phyloP scores from a whole-genome alignment of 495 filamentous ascomycete genomes.

The Penicillium angulare region DNA sequence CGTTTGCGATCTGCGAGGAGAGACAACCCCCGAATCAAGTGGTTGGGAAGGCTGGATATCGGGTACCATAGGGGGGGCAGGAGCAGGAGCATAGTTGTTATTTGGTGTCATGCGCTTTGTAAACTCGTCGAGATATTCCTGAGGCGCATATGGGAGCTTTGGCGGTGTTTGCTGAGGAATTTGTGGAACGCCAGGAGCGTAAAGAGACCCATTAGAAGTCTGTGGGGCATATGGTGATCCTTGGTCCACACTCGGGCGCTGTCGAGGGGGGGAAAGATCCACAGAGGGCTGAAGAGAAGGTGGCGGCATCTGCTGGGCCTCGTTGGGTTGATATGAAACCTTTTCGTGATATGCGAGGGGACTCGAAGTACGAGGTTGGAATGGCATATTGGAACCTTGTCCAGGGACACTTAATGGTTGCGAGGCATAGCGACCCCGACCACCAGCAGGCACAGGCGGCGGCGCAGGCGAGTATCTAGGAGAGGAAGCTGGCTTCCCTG shows the following conservation, averaged over 20 bases:
- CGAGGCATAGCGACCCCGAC: conserved; percentile 49
- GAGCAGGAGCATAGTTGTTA: conserved; percentile 33
- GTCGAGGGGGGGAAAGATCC: conserved; percentile 23
- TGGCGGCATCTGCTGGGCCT: conserved; percentile 17
- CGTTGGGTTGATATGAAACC: conserved; percentile 34
- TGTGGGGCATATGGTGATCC: conserved; percentile 12
- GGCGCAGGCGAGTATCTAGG: conserved; percentile 42
- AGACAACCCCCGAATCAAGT: conserved; percentile 34
- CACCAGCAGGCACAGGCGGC: conserved; percentile 43
- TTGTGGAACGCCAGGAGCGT: not conserved
- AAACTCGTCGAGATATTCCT: conserved; percentile 54
- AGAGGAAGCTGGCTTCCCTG: conserved; percentile 32
- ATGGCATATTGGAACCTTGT: conserved; percentile 52
- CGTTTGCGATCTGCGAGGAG: conserved; percentile 76
- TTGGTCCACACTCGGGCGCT: conserved; percentile 20
- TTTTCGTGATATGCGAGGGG: conserved; percentile 68
- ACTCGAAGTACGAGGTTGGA: conserved; percentile 83
- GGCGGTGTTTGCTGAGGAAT: conserved; percentile 27
- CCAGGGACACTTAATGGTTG: conserved; percentile 46
- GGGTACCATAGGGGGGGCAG: conserved; percentile 32
- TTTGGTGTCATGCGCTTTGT: conserved; percentile 46
- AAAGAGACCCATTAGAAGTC: conserved; percentile 4
- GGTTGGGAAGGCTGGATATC: conserved; percentile 28
- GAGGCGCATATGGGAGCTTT: conserved; percentile 39
- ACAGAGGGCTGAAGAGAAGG: conserved; percentile 30